phyloP scores from a whole-genome alignment of 768 basidiomycete species.

The Phylloporus arenicola region DNA sequence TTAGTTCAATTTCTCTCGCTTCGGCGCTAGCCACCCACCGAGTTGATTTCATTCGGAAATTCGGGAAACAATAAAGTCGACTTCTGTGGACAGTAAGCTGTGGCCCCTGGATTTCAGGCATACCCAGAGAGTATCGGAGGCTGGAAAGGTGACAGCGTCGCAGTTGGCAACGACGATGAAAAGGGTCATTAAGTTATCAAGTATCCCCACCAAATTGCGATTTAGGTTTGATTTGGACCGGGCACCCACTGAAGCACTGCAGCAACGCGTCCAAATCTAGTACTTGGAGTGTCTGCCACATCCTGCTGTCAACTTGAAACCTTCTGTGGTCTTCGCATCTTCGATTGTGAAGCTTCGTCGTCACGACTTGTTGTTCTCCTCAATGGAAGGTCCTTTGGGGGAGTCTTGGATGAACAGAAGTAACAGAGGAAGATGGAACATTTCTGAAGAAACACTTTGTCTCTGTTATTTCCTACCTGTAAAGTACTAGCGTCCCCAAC shows the following conservation, averaged over 20 bases:
- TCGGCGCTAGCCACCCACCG: not conserved
- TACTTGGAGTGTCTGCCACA: not conserved
- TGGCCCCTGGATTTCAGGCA: not conserved
- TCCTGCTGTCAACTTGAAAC: not conserved
- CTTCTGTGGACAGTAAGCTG: not conserved
- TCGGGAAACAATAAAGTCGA: not conserved
- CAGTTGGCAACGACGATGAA: not conserved
- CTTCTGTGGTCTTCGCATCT: not conserved
- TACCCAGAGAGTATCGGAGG: not conserved
- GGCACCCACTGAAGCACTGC: not conserved
- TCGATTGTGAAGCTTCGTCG: not conserved
- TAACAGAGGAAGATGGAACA: not conserved
- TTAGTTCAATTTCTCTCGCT: not conserved
- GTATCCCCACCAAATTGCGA: not conserved
- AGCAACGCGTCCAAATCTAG: not conserved
- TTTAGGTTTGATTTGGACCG: not conserved
- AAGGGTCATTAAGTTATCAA: not conserved
- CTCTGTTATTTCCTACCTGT: not conserved
- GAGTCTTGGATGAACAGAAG: not conserved
- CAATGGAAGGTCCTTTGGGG: not conserved
- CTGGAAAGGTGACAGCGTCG: not conserved
- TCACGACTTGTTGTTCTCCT: not conserved
- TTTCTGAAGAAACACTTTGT: not conserved
- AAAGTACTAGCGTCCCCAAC: not conserved
- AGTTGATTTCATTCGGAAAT: not conserved